Base-by-base conservation (phyloP, 1,284 basidiomycete genomes). In the Ceratobasidium sp. region DNA sequence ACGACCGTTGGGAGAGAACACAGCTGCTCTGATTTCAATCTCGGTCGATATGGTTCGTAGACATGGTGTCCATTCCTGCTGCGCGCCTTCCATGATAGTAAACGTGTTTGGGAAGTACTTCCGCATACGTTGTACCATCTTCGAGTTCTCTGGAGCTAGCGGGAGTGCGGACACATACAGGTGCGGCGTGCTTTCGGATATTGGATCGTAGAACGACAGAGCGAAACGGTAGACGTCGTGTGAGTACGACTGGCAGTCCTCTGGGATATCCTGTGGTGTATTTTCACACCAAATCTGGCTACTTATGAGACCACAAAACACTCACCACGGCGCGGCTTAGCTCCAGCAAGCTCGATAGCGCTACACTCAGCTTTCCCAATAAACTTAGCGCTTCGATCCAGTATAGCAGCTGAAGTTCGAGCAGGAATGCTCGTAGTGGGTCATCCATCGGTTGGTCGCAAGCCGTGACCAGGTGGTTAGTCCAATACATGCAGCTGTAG, bases 321-420 rank as follows among this genome's bases (percentile, higher is more conserved):
- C 61, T 40, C 34, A 64, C 61, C 37, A n/a, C 1, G 5, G 61
- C 40, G 17, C 61, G n/a, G 11, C 29, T 32, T n/a, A 65, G 34
- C 17, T 43, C 32, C 22, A 64, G 19, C 25, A 74, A 13, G 46
- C 40, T 32, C 46, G 56, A 13, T 15, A 46, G 22, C 8, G 66
- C 76, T 6, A 19, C 40, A 29, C 61, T 59, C 7, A 62, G 25
- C 34, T 65, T 37, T 15, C 57, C 43, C 8, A 76, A 34, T 17
- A 76, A 43, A 64, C 76, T 76, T 11, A 76, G 66, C 9, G 32
- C 46, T 43, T 76, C 76, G 29, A 76, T 61, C 76, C 76, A 76
- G 34, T 61, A 57, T 9, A 76, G 56, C 25, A 76, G 43, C 25
- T 73, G 32, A 25, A 22, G 25, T 11, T 34, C 29, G 22, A 57